Conservation (phyloP, 192 early-diverging fungal genomes). For the Coemansia sp. region DNA sequence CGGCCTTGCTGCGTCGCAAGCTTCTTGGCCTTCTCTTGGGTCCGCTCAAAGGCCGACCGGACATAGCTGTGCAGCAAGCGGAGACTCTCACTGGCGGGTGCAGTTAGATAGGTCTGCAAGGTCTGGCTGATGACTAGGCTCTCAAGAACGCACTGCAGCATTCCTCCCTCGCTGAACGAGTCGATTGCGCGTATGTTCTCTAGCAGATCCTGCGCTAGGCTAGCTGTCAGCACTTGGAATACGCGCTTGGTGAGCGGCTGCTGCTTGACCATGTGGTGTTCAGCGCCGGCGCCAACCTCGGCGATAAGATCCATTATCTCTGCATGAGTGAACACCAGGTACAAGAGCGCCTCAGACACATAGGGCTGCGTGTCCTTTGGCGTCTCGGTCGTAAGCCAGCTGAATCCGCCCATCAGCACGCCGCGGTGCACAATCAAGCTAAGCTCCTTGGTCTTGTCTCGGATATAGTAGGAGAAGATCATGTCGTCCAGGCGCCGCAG, state of each 20-base stretch:
- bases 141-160: slow-evolving; percentile 94
- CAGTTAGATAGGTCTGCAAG: slow-evolving; percentile 75
- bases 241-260: slow-evolving; percentile 78
- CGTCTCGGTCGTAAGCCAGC: slow-evolving; percentile 77
- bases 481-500: slow-evolving; percentile 80
- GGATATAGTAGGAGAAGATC: slow-evolving; percentile 86
- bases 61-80: slow-evolving; percentile 78
- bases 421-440: slow-evolving; percentile 76
- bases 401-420: slow-evolving; percentile 85
- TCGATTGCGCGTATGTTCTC: slow-evolving; percentile 79
- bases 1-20: slow-evolving; percentile 39
- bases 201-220: slow-evolving; percentile 81
- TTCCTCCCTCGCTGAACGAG: slow-evolving; percentile 86
- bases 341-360: slow-evolving; percentile 83
- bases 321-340: slow-evolving; percentile 88
- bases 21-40: slow-evolving; percentile 44
- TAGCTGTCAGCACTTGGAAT: slow-evolving; percentile 71
- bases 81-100: slow-evolving; percentile 68
- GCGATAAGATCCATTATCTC: slow-evolving; percentile 82
- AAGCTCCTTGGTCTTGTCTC: slow-evolving; percentile 71
- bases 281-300: slow-evolving; percentile 53
- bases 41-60: slow-evolving; percentile 64
- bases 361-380: slow-evolving; percentile 88
- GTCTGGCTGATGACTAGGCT: slow-evolving; percentile 89
- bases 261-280: slow-evolving; percentile 57